These are phyloP conservation scores for Ceratobasidium sp. DNA, from an alignment of 1,284 basidiomycete species.

Conservation along the genomic window DNA sequence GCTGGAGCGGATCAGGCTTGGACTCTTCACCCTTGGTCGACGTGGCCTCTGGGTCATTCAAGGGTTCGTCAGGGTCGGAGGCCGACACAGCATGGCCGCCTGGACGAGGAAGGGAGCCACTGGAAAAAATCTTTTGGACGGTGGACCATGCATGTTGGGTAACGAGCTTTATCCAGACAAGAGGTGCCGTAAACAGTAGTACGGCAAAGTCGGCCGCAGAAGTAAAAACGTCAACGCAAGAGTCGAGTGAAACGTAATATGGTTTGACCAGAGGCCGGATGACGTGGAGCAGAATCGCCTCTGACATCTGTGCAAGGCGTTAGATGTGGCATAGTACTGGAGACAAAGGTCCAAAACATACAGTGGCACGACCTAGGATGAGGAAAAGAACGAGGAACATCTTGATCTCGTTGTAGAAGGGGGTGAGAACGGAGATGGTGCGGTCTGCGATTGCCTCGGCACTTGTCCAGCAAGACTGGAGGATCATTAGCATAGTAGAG, in stretches of 20 bases:
- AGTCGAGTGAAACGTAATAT: constrained; percentile 49
- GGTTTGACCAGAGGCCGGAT: constrained; percentile 48
- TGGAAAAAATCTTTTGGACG: constrained; percentile 22
- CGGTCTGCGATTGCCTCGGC: constrained; percentile 49
- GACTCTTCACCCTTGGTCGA: constrained; percentile 12
- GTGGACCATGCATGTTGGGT: constrained; percentile 11
- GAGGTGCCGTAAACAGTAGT: constrained; percentile 43
- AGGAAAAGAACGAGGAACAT: constrained; percentile 49
- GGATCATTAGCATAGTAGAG: not conserved
- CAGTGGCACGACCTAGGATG: constrained; percentile 47
- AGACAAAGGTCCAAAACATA: constrained; percentile 21
- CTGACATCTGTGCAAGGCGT: constrained; percentile 44
- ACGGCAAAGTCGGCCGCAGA: constrained; percentile 46
- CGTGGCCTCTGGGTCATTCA: constrained; percentile 26
- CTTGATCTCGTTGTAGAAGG: constrained; percentile 50
- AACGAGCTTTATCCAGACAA: constrained; percentile 23
- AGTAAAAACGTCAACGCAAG: constrained; percentile 44
- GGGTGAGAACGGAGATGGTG: constrained; percentile 48
- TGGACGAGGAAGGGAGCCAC: constrained; percentile 35
- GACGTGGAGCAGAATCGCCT: constrained; percentile 49
- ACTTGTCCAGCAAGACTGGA: constrained; percentile 48
- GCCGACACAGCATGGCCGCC: constrained; percentile 35
- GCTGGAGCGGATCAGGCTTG: constrained; percentile 37
- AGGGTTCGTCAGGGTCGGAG: constrained; percentile 43
- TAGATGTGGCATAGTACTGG: constrained; percentile 12